Percentiles rank a stretch among this genome's conserved stretches.
phyloP scores from a whole-genome alignment of 2,329 filamentous ascomycete species.

The Tolypocladium pustulatum region DNA sequence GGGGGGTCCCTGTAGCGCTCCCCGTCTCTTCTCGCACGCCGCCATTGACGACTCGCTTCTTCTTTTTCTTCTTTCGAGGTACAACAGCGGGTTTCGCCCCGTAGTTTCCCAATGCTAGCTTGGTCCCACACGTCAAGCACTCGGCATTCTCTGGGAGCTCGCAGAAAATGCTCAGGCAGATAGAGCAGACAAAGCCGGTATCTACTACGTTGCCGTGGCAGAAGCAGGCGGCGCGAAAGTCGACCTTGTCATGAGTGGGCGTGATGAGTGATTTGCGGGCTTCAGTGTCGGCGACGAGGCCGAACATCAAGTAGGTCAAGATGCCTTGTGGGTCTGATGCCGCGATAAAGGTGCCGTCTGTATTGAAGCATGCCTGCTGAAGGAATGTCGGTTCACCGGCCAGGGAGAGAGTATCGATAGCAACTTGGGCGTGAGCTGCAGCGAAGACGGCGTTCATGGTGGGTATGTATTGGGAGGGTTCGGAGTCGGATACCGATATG shows the following conservation, averaged over 20 bases:
- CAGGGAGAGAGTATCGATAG: conserved; percentile 85
- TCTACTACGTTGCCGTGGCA: conserved; percentile 88
- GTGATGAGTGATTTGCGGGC: conserved; percentile 55
- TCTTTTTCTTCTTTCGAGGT: conserved; percentile 63
- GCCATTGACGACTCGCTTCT: conserved; percentile 52
- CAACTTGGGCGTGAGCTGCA: conserved; percentile 75
- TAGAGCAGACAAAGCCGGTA: conserved; percentile 88
- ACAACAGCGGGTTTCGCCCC: conserved; percentile 69
- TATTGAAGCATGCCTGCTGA: conserved; percentile 71
- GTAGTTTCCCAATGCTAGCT: conserved; percentile 65
- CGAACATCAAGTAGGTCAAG: conserved; percentile 90
- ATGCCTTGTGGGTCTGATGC: conserved; percentile 56
- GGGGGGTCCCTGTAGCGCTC: conserved; percentile 51
- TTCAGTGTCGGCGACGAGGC: conserved; percentile 60
- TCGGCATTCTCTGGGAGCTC: conserved; percentile 48
- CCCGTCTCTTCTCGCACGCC: conserved; percentile 43
- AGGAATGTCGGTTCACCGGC: conserved; percentile 82
- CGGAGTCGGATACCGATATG: conserved; percentile 74
- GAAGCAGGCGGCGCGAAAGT: conserved; percentile 97
- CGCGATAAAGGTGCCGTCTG: conserved; percentile 44
- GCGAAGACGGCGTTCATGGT: conserved; percentile 99
- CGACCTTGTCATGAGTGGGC: conserved; percentile 76
- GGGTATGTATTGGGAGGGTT: conserved; percentile 88
- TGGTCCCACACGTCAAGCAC: conserved; percentile 77
- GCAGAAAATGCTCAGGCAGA: conserved; percentile 93